phyloP scores from a whole-genome alignment of 2,329 filamentous ascomycete species.

The Penicillium sp. region DNA sequence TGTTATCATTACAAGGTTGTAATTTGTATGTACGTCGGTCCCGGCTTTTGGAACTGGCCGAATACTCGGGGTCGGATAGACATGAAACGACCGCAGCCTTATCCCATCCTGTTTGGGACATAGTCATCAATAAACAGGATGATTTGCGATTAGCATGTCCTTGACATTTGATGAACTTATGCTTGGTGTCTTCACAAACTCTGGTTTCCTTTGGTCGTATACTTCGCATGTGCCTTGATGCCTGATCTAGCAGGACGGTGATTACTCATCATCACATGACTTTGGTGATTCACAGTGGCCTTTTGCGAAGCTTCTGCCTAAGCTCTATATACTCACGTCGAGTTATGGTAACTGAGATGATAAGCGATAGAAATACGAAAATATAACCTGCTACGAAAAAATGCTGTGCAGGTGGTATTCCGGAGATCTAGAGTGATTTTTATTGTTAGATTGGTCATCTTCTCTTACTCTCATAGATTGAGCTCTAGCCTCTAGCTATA shows the following conservation, averaged over 20 bases:
- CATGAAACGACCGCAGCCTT: not conserved
- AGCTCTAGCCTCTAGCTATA: not conserved
- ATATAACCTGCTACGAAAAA: not conserved
- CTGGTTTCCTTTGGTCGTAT: too few relatives aligned
- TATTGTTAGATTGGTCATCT: not conserved
- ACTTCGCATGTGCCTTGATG: not conserved
- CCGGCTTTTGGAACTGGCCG: not conserved
- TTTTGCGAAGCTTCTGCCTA: not conserved
- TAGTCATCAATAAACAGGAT: too few relatives aligned
- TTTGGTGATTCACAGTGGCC: slow-evolving; percentile 1
- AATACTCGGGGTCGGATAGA: not conserved
- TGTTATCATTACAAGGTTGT: too few relatives aligned
- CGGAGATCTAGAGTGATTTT: not conserved
- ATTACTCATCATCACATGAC: slow-evolving; percentile 2
- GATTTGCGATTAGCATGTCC: rapidly evolving
- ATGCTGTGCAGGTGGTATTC: not conserved
- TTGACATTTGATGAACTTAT: too few relatives aligned
- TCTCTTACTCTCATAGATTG: not conserved
- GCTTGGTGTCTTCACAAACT: too few relatives aligned
- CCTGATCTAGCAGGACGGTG: not conserved
- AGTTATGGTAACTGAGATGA: not conserved
- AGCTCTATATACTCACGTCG: not conserved
- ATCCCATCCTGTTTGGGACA: not conserved
- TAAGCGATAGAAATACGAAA: not conserved
- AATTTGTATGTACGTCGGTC: not conserved